Evolutionary conservation across 345 rosid genomes (phyloP), one percentile per base, ranked within the genome.

Genomic region (Fremontodendron californicum): DNA sequence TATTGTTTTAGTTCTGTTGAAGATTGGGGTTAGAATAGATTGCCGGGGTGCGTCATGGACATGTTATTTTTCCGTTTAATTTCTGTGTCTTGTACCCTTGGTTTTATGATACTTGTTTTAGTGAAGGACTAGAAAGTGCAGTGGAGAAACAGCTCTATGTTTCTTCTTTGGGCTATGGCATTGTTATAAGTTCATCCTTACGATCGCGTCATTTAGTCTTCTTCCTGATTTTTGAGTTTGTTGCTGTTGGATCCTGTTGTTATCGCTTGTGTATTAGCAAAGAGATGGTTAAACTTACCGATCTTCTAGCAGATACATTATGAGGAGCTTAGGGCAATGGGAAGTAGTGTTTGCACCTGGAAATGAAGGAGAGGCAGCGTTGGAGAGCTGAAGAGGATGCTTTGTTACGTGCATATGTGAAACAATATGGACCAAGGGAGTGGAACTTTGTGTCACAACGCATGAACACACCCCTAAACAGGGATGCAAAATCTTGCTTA

Each of bases 311-410:
- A 83, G 90, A 83, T 84, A 63, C 78, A 78, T 78, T 81, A 87
- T 88, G 95, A 87, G 75, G 88, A 82, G 82, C 76, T 80, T 52
- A 54, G 77, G 87, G 85, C 85, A 81, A 88, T 93, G 94, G 96
- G 83, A 69, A 83, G 90, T 72, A 89, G 86, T 78, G 84, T 82
- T 55, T 85, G 79, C 85, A 70, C n/a, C n/a, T n/a, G n/a, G n/a
- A n/a, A n/a, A n/a, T n/a, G n/a, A n/a, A n/a, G n/a, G n/a, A n/a
- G n/a, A 95, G 98, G 85, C 99, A 95, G 87, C 96, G 98, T 78
- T 95, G 99, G 99, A 90, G 92, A 84, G 82, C 92, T 89, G 99
- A 95, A 88, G 98, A 93, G 87, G 99, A 93, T 81, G 88, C 93
- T 73, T 83, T 95, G 31, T 78, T 95, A 84, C 86, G 89, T 72